phyloP scores from a whole-genome alignment of 306 rosid species.

The Hippophae rhamnoides region DNA sequence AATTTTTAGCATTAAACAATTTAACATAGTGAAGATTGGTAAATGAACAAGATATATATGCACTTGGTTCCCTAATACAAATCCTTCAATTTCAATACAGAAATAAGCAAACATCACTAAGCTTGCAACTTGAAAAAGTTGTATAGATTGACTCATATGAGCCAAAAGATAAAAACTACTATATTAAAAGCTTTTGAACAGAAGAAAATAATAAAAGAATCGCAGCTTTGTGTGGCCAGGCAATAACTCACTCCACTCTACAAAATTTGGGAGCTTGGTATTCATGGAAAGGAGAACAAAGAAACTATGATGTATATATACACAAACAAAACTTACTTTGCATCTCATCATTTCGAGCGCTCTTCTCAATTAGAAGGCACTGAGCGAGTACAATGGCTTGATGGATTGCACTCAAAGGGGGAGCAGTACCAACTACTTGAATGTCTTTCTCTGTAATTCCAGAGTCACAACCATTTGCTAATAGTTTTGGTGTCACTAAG shows the following conservation, averaged over 20 bases:
- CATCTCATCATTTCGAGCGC: constrained; percentile 84
- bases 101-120: not conserved
- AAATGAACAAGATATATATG: not conserved
- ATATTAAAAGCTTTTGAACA: not conserved
- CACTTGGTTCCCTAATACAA: not conserved
- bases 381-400: constrained; percentile 73
- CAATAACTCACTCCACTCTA: not conserved
- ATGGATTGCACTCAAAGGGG: constrained; percentile 49
- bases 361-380: constrained; percentile 85
- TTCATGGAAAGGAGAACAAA: not conserved
- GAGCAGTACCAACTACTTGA: constrained; percentile 32
- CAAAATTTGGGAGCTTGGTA: not conserved
- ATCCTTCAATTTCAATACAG: not conserved
- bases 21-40: not conserved
- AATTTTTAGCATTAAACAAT: too few species aligned
- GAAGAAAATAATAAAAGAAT: not conserved
- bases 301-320: not conserved
- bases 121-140: not conserved
- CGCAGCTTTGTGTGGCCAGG: not conserved
- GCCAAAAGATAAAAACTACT: not conserved
- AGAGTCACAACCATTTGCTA: constrained; percentile 29
- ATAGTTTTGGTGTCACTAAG: constrained; percentile 55
- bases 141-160: not conserved
- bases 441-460: constrained; percentile 31
- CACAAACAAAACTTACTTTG: constrained; percentile 52